Base-by-base conservation (phyloP, 2,329 filamentous ascomycete species). In the Penicillium expansum region DNA sequence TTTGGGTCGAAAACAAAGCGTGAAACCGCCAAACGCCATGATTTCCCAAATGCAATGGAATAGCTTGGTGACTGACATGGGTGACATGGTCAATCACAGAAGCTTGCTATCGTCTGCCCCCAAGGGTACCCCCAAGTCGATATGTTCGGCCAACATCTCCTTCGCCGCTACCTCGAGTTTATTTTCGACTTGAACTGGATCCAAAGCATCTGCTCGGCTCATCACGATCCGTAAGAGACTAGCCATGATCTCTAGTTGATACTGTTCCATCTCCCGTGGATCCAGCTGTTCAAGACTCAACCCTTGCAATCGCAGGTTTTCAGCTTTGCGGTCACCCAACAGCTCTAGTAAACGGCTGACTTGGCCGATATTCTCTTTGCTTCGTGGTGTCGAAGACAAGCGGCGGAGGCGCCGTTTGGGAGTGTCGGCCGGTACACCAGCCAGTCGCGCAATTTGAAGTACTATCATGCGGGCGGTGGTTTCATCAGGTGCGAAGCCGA, bases 391-490 rank as follows among this genome's bases (percentile, higher is more conserved):
- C 11, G 67, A 68, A 30, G 74, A 73, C 22, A 78, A 60, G 22
- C 77, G 73, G 7, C 77, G 69, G 30, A 78, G 73, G 35, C 74
- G 73, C 59, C 74, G 67, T 50, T 71, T 68, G 39, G 69, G 66
- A 56, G 70, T 67, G 38, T 69, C 58, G 49, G 67, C 41, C 42
- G 71, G 71, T 6, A 72, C 72, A n/a, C 69, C 69, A 14, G 75
- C 71, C 43, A 77, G 68, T 5, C 79, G 76, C 18, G 80, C 76
- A 41, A 83, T 71, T 61, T 82, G 78, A 37, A 82, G 71, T 30
- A 81, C 69, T 54, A 83, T 72, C 60, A 79, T 72, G 14, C 78
- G 78, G 22, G 73, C 76, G 11, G 79, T 82, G 22, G 72, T 71
- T 49, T 78, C 72, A 53, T 77, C 77, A 0, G 82, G 81, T 48